Conservation (phyloP, 1,284 basidiomycete species). For the Cystobasidium slooffiae region DNA sequence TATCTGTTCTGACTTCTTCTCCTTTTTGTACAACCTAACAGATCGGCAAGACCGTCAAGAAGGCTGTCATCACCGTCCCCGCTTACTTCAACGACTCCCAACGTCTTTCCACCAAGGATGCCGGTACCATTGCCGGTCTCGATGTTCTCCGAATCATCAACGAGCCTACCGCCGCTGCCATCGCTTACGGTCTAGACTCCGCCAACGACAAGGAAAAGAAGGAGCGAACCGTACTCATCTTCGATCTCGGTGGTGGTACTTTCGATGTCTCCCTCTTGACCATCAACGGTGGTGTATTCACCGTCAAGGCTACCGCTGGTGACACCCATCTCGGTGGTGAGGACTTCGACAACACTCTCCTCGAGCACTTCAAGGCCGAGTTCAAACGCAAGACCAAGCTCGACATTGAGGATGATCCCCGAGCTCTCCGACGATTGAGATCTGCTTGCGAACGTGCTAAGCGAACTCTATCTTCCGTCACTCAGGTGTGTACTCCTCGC, state of each 20-base stretch:
- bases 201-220: slow-evolving; percentile 72
- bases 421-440: slow-evolving; percentile 91
- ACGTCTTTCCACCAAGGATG: slow-evolving; percentile 68
- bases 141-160: slow-evolving; percentile 73
- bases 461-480: slow-evolving; percentile 94
- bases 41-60: slow-evolving; percentile 64
- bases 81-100: slow-evolving; percentile 74
- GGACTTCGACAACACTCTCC: slow-evolving; percentile 96
- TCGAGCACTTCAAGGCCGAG: slow-evolving; percentile 77
- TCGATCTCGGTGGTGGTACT: slow-evolving; percentile 95
- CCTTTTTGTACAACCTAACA: neutral
- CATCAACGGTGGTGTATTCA: slow-evolving; percentile 68
- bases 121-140: slow-evolving; percentile 67
- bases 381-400: slow-evolving; percentile 75
- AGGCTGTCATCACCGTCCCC: slow-evolving; percentile 71
- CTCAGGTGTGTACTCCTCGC: slow-evolving; percentile 64
- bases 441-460: slow-evolving; percentile 99
- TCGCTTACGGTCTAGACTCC: slow-evolving; percentile 64
- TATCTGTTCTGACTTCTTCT: neutral
- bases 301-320: slow-evolving; percentile 68
- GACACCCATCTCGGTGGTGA: slow-evolving; percentile 74
- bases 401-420: slow-evolving; percentile 93
- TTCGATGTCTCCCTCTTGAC: slow-evolving; percentile 70
- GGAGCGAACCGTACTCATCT: slow-evolving; percentile 99
- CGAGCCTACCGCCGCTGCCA: slow-evolving; percentile 63